phyloP scores from a whole-genome alignment of 768 basidiomycete species.

The Cubamyces lactineus region DNA sequence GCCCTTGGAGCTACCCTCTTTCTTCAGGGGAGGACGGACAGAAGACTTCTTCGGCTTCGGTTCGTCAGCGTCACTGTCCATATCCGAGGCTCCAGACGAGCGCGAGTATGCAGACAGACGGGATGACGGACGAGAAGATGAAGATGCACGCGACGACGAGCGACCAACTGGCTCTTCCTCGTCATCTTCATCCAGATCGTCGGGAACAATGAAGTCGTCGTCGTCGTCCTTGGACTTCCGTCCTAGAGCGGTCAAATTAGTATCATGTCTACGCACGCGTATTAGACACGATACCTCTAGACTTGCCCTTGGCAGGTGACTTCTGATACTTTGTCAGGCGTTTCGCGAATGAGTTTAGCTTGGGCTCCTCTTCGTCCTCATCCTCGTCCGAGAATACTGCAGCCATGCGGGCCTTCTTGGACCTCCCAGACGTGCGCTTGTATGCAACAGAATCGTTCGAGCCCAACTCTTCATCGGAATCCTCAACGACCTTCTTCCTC shows the following conservation, averaged over 20 bases:
- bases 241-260: conserved; percentile 33
- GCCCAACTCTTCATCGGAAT: conserved; percentile 68
- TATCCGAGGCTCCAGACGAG: conserved; percentile 36
- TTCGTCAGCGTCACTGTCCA: conserved; percentile 36
- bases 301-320: conserved; percentile 50
- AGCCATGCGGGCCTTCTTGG: conserved; percentile 66
- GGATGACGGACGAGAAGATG: conserved; percentile 40
- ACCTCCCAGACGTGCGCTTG: conserved; percentile 40
- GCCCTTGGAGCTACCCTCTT: conserved; percentile 35
- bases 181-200: conserved; percentile 61
- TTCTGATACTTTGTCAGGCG: conserved; percentile 68
- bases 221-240: conserved; percentile 59
- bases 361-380: conserved; percentile 47
- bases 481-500: conserved; percentile 68
- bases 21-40: conserved; percentile 38
- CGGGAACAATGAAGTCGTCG: conserved; percentile 72
- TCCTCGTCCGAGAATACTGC: conserved; percentile 51
- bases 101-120: conserved; percentile 37
- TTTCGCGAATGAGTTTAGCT: conserved; percentile 53
- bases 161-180: conserved; percentile 37
- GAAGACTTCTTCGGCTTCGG: conserved; percentile 45
- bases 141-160: conserved; percentile 55
- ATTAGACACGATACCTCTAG: conserved; percentile 41
- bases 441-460: conserved; percentile 20
- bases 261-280: neutral